Evolutionary conservation across 306 rosid genomes (phyloP).

Genomic region (Trichosanthes cucumerina): DNA sequence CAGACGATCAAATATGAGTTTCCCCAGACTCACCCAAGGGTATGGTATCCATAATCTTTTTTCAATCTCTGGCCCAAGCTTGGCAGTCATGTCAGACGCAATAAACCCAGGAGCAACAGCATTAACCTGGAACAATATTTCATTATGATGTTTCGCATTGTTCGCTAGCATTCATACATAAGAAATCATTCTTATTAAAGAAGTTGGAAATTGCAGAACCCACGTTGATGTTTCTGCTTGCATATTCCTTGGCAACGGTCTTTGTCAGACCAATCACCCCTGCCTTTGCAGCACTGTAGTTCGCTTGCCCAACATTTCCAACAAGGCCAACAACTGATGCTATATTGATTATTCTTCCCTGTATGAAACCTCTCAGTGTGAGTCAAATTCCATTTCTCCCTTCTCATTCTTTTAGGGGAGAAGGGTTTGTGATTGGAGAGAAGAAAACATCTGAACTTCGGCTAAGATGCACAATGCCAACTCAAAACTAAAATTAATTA

Average conservation of each 20-base stretch:
- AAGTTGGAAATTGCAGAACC: slow-evolving; percentile 1
- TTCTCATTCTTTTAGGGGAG: neutral
- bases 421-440: neutral
- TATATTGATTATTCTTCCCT: slow-evolving; percentile 95
- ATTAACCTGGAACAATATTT: slow-evolving; percentile 55
- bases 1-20: neutral
- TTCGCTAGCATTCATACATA: neutral
- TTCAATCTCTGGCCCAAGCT: slow-evolving; percentile 74
- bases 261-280: slow-evolving; percentile 96
- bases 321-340: slow-evolving; percentile 91
- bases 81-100: slow-evolving; percentile 95
- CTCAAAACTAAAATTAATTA: neutral
- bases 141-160: slow-evolving; percentile 10
- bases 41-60: slow-evolving; percentile 67
- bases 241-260: slow-evolving; percentile 76
- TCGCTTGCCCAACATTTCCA: slow-evolving; percentile 94
- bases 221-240: slow-evolving; percentile 87
- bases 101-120: slow-evolving; percentile 97
- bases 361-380: slow-evolving; percentile 17
- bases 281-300: slow-evolving; percentile 97
- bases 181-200: neutral
- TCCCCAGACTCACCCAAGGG: slow-evolving; percentile 60
- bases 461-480: neutral
- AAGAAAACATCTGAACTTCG: neutral
- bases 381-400: neutral